Conservation (phyloP, 306 rosid genomes). For the Cyamopsis tetragonoloba region DNA sequence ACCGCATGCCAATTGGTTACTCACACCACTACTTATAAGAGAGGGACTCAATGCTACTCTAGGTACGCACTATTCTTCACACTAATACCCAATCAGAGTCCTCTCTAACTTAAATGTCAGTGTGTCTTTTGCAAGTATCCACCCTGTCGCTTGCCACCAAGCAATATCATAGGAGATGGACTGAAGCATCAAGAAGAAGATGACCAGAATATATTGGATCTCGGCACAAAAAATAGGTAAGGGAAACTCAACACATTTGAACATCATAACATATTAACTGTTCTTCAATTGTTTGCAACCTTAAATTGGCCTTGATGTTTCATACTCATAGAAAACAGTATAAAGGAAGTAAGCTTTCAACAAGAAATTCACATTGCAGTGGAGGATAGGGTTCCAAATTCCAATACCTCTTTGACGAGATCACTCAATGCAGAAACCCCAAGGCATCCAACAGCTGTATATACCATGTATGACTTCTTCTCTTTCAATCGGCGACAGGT, state of each 20-base stretch:
- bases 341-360: slow-evolving; percentile 2
- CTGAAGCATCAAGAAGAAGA: too few species aligned
- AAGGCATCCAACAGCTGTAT: slow-evolving; percentile 85
- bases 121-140: too few species aligned
- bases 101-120: too few species aligned
- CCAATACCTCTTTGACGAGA: slow-evolving; percentile 72
- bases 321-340: not conserved
- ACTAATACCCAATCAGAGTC: too few species aligned
- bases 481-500: slow-evolving; percentile 69
- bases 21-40: too few species aligned
- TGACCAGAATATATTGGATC: too few species aligned
- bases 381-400: slow-evolving; percentile 11
- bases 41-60: too few species aligned
- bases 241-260: not conserved
- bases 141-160: too few species aligned
- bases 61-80: too few species aligned
- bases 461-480: slow-evolving; percentile 80
- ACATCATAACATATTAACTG: not conserved
- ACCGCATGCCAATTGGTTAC: too few species aligned
- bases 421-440: slow-evolving; percentile 74
- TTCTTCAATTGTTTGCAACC: not conserved
- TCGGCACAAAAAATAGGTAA: too few species aligned
- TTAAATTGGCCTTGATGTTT: slow-evolving; percentile 20
- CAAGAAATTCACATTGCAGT: not conserved
- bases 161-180: too few species aligned